These are phyloP conservation scores for Starmerella stellata DNA, from an alignment of 805 yeast genomes.

Conservation along the genomic window DNA sequence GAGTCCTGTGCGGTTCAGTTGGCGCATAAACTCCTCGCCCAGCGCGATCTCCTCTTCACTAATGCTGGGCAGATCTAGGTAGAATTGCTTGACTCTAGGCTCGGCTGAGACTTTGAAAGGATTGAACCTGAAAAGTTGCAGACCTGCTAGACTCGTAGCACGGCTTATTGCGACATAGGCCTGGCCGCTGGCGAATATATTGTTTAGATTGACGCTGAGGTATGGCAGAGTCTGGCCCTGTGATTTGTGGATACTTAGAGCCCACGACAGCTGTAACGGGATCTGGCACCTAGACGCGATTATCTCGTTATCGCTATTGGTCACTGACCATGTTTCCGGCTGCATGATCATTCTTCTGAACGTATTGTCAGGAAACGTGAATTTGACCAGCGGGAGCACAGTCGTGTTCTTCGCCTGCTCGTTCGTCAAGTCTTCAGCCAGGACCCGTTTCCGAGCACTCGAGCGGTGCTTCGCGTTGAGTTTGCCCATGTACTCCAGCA, in stretches of 20 bases:
- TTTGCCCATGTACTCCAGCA: background rate
- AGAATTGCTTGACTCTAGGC: conserved; percentile 52
- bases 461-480: conserved; percentile 1
- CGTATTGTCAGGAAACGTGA: conserved; percentile 50
- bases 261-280: conserved; percentile 91
- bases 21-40: conserved; percentile 6
- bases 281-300: conserved; percentile 60
- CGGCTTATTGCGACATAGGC: conserved; percentile 90
- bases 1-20: no score
- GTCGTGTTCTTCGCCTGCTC: conserved; percentile 2
- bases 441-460: conserved; percentile 5
- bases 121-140: conserved; percentile 63
- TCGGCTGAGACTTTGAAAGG: conserved; percentile 49
- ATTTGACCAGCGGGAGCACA: conserved; percentile 57
- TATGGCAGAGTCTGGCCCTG: conserved; percentile 79
- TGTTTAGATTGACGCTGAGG: conserved; percentile 57
- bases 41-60: conserved; percentile 4
- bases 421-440: conserved; percentile 6
- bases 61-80: conserved; percentile 19
- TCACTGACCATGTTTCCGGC: conserved; percentile 67
- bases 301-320: conserved; percentile 50
- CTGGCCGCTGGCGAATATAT: conserved; percentile 79
- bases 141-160: conserved; percentile 65
- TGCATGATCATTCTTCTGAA: conserved; percentile 60
- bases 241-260: conserved; percentile 84